Percentiles rank a stretch among this genome's conserved stretches.
These are phyloP conservation scores for Leptographium wingfieldii DNA, from an alignment of 2,329 filamentous ascomycete genomes.

Conservation along the genomic window DNA sequence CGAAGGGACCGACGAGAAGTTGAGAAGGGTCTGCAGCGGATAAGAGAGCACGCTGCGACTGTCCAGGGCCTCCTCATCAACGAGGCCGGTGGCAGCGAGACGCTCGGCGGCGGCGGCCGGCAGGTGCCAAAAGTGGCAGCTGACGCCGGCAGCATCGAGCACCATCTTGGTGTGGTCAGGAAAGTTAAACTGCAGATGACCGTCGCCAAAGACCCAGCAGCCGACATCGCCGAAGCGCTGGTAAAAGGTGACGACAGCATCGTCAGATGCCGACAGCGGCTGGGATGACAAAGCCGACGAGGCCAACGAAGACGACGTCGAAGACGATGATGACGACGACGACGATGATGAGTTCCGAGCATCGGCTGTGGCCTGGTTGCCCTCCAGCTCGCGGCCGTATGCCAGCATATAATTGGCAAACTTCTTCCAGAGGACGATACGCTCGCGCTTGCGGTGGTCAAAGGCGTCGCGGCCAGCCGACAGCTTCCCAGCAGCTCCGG, in stretches of 20 bases:
- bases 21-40: constrained; percentile 59
- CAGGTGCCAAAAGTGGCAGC: constrained; percentile 68
- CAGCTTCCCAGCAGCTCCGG: constrained; percentile 49
- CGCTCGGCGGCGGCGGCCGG: constrained; percentile 56
- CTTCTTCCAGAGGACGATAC: constrained; percentile 58
- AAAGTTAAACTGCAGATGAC: constrained; percentile 74
- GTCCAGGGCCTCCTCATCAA: constrained; percentile 57
- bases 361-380: constrained; percentile 5
- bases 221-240: constrained; percentile 71
- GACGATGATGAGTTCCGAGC: not conserved
- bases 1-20: constrained; percentile 31
- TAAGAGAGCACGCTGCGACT: constrained; percentile 60
- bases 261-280: constrained; percentile 22
- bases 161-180: constrained; percentile 81
- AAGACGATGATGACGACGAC: not conserved
- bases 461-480: constrained; percentile 50
- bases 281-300: not conserved
- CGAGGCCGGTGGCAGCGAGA: constrained; percentile 51
- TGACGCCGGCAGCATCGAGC: constrained; percentile 59
- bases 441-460: constrained; percentile 53
- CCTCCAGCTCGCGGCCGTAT: constrained; percentile 59
- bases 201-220: constrained; percentile 71
- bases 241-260: constrained; percentile 64
- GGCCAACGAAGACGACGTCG: not conserved
- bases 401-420: constrained; percentile 64